Evolutionary conservation across 2,329 filamentous ascomycete genomes (phyloP).

Genomic region (Scytalidium sp.): DNA sequence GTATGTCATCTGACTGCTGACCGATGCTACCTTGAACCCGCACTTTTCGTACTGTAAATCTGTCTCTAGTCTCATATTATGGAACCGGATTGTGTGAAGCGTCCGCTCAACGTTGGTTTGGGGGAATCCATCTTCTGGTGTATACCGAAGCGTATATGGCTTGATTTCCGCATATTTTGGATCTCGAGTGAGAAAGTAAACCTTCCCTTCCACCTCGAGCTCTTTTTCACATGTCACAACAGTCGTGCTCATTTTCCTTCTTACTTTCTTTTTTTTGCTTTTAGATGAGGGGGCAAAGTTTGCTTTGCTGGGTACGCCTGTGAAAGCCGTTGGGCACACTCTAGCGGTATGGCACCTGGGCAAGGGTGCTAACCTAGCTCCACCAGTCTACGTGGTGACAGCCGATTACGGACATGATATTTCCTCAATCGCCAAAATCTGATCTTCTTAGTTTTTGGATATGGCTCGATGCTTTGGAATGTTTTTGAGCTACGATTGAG

Average conservation of each 20-base stretch:
- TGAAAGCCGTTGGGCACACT: too few relatives aligned
- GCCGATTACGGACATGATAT: background rate
- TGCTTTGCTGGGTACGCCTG: too few relatives aligned
- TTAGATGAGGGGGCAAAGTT: too few relatives aligned
- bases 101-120: background rate
- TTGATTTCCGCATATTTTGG: slow-evolving; percentile 1
- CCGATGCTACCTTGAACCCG: slow-evolving; percentile 1
- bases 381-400: too few relatives aligned
- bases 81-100: slow-evolving; percentile 1
- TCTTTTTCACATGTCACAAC: background rate
- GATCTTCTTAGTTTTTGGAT: too few relatives aligned
- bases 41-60: background rate
- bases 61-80: slow-evolving; percentile 3
- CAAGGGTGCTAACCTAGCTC: too few relatives aligned
- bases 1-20: slow-evolving; percentile 1
- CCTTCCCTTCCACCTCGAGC: background rate
- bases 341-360: too few relatives aligned
- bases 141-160: slow-evolving; percentile 4
- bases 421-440: too few relatives aligned
- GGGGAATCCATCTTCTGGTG: slow-evolving; percentile 2
- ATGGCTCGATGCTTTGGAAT: too few relatives aligned
- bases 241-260: background rate
- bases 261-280: too few relatives aligned
- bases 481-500: background rate
- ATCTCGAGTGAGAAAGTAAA: background rate